Evolutionary conservation across 2,329 filamentous ascomycete genomes (phyloP), one percentile per base, ranked within the genome.

Genomic region (Pyrenophora tritici-repentis): DNA sequence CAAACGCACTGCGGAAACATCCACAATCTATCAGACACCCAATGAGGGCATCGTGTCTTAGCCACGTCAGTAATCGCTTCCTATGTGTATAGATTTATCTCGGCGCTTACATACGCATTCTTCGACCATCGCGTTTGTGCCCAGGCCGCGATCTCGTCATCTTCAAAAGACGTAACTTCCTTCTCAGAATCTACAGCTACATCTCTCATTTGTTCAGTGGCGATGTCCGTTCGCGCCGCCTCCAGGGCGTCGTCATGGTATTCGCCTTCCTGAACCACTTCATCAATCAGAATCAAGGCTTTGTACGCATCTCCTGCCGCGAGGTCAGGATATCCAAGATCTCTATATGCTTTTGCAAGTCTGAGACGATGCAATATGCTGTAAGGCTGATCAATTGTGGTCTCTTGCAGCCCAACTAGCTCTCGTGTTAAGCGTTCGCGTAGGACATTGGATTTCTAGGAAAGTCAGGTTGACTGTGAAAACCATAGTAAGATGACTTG

Each of bases 271-370:
- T 94, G 87, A 57, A 81, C 75, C 31, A 91, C 82, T 59, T 94
- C 90, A 67, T 97, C 93, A 13, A 89, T 83, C 39, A 99, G 78
- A 3, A 96, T 83, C n/a, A 97, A 81, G 1, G 92, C 91, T 47
- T 89, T 87, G 71, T 97, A 97, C 4, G 91, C 90, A 78, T 97
- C 92, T 29, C 91, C 90, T 9, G 88, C 87, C 4, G 91, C 91
- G 33, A 99, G 83, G 72, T 99, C 94, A 0, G 91, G 90, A 72
- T 96, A 97, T 32, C 86, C 90, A 39, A 97, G 80, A 38, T 85
- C 78, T 13, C 86, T 82, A 72, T 97, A 86, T 35, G 88, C 78
- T 29, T 83, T 76, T 18, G 90, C 90, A 26, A 92, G 84, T 57
- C 87, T 81, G 6, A 87, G 77, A 17, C 73, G 69, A 40, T 68